phyloP scores from a whole-genome alignment of 139 green algal genomes.

The Desmodesmus armatus region DNA sequence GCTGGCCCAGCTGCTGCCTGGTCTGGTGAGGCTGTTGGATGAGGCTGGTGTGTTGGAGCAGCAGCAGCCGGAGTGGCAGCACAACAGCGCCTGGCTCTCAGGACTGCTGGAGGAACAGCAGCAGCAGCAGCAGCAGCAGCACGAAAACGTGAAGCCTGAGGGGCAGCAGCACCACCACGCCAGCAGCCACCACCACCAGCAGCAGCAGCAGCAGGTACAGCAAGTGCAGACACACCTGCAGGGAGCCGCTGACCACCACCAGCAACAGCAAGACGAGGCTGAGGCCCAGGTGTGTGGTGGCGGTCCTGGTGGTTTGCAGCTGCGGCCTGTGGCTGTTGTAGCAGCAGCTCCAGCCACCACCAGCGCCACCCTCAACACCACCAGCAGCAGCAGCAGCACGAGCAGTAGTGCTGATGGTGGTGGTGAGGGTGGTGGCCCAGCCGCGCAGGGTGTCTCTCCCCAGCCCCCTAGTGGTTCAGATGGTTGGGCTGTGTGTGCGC shows the following conservation, averaged over 20 bases:
- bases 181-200: background rate
- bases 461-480: background rate
- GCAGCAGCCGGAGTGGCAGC: background rate
- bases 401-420: background rate
- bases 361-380: background rate
- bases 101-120: background rate
- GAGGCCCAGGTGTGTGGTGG: background rate
- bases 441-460: background rate
- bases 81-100: too few relatives aligned
- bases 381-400: constrained; percentile 1
- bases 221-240: background rate
- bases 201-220: constrained; percentile 7
- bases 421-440: background rate
- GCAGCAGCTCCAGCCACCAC: background rate
- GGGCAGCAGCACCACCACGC: too few relatives aligned
- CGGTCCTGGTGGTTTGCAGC: background rate
- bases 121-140: background rate
- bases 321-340: background rate
- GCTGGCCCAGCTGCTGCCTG: background rate
- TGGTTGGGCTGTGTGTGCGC: background rate
- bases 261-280: background rate
- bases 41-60: background rate
- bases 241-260: background rate
- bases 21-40: background rate
- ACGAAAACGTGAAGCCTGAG: background rate